Evolutionary conservation across 2,329 filamentous ascomycete genomes (phyloP), one percentile per base, ranked within the genome.

Genomic region (Paraphoma sp.): DNA sequence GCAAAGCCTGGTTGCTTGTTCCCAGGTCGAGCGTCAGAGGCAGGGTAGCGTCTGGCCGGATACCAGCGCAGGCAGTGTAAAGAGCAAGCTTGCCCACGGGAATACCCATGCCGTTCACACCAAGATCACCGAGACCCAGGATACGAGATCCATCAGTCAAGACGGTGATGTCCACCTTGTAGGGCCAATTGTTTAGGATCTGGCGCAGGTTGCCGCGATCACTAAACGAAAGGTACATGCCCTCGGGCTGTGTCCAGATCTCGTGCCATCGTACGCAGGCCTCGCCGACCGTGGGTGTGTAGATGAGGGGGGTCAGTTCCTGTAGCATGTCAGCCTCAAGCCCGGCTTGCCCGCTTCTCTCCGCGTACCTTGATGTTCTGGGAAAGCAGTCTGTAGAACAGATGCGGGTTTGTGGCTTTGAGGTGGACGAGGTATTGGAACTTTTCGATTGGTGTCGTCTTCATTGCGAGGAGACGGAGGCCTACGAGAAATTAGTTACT

Each of bases 41-140:
- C 16, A 89, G 82, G 31, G 86, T 88, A 56, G 80, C 81, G 67
- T 88, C 83, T 38, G 95, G 95, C 79, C 93, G 88, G 79, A 98
- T 97, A 74, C 95, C 95, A 55, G 95, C 95, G 72, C 94, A 96
- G 45, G 90, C 93, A 56, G 92, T 97, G 84, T 99, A 99, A 51
- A 99, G 86, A 62, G 93, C 88, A 60, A 98, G 86, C 83, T 99
- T 99, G 74, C 95, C 95, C 67, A 99, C 94, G 60, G 95, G 93
- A 78, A 99, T 99, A 65, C 95, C 95, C 83, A 98, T 96, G 72
- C 95, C 95, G 78, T 97, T 97, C 65, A 99, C 89, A 67, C 95
- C 95, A 54, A 98, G 86, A 79, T 99, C 95, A 68, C 95, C 95
- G 38, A 99, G 87, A 72, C 95, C 94, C 56, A 93, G 88, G 77